phyloP scores from a whole-genome alignment of 2,329 filamentous ascomycete genomes.

The Pseudocercospora ulei region DNA sequence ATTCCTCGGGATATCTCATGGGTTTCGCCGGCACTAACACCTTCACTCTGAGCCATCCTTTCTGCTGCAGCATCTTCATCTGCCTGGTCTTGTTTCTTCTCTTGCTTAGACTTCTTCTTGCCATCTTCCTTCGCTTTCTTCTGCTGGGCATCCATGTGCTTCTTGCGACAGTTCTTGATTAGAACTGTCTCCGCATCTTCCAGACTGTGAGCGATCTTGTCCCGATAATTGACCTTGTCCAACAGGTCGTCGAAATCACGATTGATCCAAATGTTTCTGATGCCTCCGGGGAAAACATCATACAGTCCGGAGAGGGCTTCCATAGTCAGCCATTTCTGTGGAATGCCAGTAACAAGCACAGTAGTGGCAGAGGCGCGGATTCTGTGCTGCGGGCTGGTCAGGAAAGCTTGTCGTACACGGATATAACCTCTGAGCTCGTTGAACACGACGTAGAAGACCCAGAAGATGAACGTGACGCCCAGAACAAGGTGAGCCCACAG shows the following conservation, averaged over 20 bases:
- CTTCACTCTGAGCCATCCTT: conserved; percentile 27
- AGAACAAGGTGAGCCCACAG: conserved; percentile 80
- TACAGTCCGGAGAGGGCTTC: conserved; percentile 75
- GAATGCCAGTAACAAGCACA: conserved; percentile 83
- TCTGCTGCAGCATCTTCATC: conserved; percentile 30
- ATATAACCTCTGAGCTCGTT: conserved; percentile 78
- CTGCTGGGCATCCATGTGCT: conserved; percentile 53
- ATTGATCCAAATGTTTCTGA: conserved; percentile 95
- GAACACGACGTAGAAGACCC: conserved; percentile 81
- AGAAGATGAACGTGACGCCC: conserved; percentile 65
- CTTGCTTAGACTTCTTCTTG: conserved; percentile 47
- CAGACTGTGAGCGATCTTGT: conserved; percentile 59
- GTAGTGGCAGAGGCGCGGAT: conserved; percentile 90
- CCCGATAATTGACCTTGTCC: conserved; percentile 70
- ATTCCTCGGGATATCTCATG: conserved; percentile 27
- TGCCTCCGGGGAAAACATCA: conserved; percentile 90
- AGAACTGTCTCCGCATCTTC: conserved; percentile 78
- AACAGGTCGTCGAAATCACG: conserved; percentile 73
- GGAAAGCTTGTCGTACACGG: conserved; percentile 83
- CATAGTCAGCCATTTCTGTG: conserved; percentile 76
- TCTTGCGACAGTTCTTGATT: conserved; percentile 68
- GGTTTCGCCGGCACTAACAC: conserved; percentile 31
- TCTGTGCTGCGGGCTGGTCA: conserved; percentile 90
- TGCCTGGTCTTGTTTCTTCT: conserved; percentile 34
- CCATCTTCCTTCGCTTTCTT: conserved; percentile 45